Conservation (phyloP, 805 yeast genomes). For the Pichia exigua region DNA sequence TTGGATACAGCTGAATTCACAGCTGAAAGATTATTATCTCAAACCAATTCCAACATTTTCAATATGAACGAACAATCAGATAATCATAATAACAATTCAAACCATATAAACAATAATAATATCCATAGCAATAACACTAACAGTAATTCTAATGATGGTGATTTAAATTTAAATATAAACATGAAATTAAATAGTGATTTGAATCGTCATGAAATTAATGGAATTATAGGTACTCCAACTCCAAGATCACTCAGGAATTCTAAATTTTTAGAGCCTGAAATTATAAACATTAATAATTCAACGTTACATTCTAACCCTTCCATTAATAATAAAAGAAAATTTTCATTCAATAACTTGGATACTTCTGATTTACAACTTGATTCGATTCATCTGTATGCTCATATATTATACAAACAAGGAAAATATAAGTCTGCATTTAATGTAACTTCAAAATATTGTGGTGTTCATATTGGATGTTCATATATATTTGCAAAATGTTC, state of each 20-base stretch:
- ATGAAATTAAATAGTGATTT: neutral
- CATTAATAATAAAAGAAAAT: neutral
- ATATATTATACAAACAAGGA: constrained; percentile 51
- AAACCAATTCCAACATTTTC: constrained; percentile 13
- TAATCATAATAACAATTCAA: neutral
- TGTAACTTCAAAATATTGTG: constrained; percentile 32
- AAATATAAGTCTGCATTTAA: constrained; percentile 59
- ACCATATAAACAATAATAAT: neutral
- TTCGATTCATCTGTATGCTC: constrained; percentile 60
- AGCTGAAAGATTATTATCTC: constrained; percentile 71
- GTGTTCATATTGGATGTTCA: constrained; percentile 63
- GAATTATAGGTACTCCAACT: constrained; percentile 2
- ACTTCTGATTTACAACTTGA: constrained; percentile 33
- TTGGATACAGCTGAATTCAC: constrained; percentile 76
- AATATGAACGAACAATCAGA: neutral
- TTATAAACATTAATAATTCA: neutral
- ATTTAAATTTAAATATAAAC: neutral
- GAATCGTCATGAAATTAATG: neutral
- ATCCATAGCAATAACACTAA: neutral
- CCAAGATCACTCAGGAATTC: neutral
- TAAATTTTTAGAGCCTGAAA: neutral
- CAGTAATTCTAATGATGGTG: neutral
- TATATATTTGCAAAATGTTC: constrained; percentile 69
- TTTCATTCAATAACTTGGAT: neutral
- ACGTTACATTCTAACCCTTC: neutral